Conservation (phyloP, 768 basidiomycete species). For the Cystobasidium ongulense region DNA sequence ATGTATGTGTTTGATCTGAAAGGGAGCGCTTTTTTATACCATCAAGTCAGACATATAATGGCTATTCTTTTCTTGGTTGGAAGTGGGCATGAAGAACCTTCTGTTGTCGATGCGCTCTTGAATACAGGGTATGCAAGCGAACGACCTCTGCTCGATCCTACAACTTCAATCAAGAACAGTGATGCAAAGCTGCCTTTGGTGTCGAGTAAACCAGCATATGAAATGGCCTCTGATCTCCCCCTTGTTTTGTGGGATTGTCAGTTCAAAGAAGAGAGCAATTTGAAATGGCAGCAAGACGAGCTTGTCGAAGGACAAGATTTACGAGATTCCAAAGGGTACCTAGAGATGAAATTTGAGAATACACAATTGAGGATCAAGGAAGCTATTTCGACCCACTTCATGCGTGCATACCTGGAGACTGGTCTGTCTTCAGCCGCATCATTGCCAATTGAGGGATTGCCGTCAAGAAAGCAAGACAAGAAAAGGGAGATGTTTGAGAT, state of each 20-base stretch:
- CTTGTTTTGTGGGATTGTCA: conserved; percentile 85
- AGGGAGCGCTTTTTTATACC: conserved; percentile 83
- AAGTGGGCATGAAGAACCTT: conserved; percentile 63
- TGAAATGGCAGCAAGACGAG: conserved; percentile 62
- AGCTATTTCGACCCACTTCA: conserved; percentile 50
- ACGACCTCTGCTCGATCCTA: conserved; percentile 14
- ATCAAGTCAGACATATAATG: conserved; percentile 93
- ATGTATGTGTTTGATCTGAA: conserved; percentile 69
- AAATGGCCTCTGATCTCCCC: conserved; percentile 86
- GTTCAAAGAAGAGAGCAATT: conserved; percentile 55
- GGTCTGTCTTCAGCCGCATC: conserved; percentile 27
- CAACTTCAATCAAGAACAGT: not conserved
- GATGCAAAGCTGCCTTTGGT: conserved; percentile 3
- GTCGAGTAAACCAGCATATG: conserved; percentile 67
- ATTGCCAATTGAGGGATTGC: conserved; percentile 14
- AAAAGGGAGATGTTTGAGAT: conserved; percentile 39
- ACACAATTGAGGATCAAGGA: conserved; percentile 56
- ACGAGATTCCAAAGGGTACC: not conserved
- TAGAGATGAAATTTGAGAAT: conserved; percentile 45
- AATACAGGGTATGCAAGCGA: conserved; percentile 55
- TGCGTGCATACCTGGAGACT: conserved; percentile 47
- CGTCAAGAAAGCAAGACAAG: not conserved
- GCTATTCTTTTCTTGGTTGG: conserved; percentile 83
- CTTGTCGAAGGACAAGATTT: not conserved
- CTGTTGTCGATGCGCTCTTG: conserved; percentile 62